Evolutionary conservation across 78 protist species (phyloP).

Genomic region (Polysphondylium violaceum): DNA sequence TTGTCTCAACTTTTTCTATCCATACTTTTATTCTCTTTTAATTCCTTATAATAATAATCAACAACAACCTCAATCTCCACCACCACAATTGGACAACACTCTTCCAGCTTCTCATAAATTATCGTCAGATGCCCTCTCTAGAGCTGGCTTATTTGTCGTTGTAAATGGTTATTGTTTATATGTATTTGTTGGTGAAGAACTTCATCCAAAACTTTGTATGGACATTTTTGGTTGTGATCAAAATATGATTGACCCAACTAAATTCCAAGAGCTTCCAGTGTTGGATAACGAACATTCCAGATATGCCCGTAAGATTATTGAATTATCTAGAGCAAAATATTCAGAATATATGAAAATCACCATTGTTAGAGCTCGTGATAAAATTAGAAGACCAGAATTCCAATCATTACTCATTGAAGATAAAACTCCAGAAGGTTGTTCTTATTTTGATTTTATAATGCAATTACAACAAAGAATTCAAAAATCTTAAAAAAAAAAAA

Average conservation of each 20-base stretch:
- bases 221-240: conserved; percentile 61
- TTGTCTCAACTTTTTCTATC: conserved; percentile 78
- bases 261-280: conserved; percentile 54
- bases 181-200: conserved; percentile 55
- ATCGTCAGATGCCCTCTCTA: conserved; percentile 40
- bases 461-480: conserved; percentile 66
- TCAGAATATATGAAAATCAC: conserved; percentile 8
- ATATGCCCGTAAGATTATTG: conserved; percentile 54
- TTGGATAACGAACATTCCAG: conserved; percentile 29
- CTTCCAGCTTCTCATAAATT: conserved; percentile 33
- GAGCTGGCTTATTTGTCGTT: conserved; percentile 33
- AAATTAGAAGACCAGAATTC: conserved; percentile 30
- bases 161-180: conserved; percentile 59
- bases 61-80: conserved; percentile 1
- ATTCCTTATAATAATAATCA: background rate
- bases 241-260: background rate
- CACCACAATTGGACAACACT: background rate
- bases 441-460: conserved; percentile 72
- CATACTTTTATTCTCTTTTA: conserved; percentile 49
- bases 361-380: conserved; percentile 10
- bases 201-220: background rate
- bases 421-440: conserved; percentile 76
- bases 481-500: conserved; percentile 30
- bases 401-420: conserved; percentile 50
- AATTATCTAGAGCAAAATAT: conserved; percentile 6